Evolutionary conservation across 768 basidiomycete genomes (phyloP).

Genomic region (Pisolithus marmoratus): DNA sequence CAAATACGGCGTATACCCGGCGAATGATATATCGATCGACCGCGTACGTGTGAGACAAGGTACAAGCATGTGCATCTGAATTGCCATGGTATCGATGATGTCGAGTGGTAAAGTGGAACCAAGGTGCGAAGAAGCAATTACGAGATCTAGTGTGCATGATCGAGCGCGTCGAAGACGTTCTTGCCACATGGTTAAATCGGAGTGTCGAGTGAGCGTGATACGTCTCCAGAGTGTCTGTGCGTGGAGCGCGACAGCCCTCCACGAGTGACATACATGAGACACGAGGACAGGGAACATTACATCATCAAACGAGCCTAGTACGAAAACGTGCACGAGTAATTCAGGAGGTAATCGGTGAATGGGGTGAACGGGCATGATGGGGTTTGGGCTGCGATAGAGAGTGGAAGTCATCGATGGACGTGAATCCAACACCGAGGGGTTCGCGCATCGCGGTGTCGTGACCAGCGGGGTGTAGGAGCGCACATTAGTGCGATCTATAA

Average conservation of each 20-base stretch:
- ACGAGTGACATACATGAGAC: constrained; percentile 64
- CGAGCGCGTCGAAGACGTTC: constrained; percentile 56
- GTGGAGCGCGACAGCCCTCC: constrained; percentile 56
- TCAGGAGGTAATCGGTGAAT: constrained; percentile 59
- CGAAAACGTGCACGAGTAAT: constrained; percentile 58
- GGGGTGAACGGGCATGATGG: constrained; percentile 35
- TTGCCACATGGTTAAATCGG: constrained; percentile 49
- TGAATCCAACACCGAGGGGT: constrained; percentile 12
- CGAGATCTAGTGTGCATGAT: constrained; percentile 56
- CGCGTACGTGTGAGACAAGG: constrained; percentile 51
- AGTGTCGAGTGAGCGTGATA: constrained; percentile 43
- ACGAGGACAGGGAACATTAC: constrained; percentile 52
- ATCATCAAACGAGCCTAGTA: constrained; percentile 52
- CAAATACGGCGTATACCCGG: constrained; percentile 54
- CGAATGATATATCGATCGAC: constrained; percentile 54
- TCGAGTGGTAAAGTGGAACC: constrained; percentile 16
- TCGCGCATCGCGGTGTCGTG: constrained; percentile 14
- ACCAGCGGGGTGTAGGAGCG: constrained; percentile 8
- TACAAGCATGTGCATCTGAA: constrained; percentile 53
- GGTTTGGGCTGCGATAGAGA: constrained; percentile 19
- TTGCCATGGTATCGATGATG: constrained; percentile 42
- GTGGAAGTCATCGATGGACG: constrained; percentile 24
- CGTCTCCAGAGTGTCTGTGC: constrained; percentile 63
- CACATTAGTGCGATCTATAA: constrained; percentile 18
- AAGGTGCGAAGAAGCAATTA: constrained; percentile 37